Conservation (phyloP, 2,329 filamentous ascomycete species). For the Madurella fahalii region DNA sequence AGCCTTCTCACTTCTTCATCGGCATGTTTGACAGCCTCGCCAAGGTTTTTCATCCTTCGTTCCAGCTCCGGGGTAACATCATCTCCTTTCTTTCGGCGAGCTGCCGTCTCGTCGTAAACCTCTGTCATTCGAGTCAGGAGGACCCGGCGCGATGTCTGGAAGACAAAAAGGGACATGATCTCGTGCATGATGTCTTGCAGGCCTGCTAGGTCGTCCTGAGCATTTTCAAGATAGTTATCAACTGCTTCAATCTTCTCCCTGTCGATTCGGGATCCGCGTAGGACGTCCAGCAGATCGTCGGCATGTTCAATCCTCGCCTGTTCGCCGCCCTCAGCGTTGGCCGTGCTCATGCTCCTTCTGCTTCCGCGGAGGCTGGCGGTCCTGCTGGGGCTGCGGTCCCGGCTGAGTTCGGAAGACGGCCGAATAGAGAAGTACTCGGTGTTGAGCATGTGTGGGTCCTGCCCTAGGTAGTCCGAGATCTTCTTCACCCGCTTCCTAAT, state of each 20-base stretch:
- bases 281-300: constrained; percentile 61
- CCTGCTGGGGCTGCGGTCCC: constrained; percentile 38
- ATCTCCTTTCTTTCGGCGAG: constrained; percentile 45
- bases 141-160: constrained; percentile 78
- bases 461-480: constrained; percentile 37
- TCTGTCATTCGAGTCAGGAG: constrained; percentile 67
- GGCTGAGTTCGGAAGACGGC: constrained; percentile 41
- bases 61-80: constrained; percentile 42
- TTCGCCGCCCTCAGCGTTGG: constrained; percentile 44
- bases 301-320: constrained; percentile 59
- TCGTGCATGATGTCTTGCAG: constrained; percentile 74
- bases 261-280: constrained; percentile 72
- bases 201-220: constrained; percentile 69
- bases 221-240: constrained; percentile 75
- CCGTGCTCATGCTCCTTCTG: constrained; percentile 35
- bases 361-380: constrained; percentile 33
- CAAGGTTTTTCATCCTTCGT: constrained; percentile 61
- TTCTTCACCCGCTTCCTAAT: constrained; percentile 72
- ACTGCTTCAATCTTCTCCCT: constrained; percentile 86
- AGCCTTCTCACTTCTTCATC: constrained; percentile 75
- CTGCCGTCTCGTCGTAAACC: constrained; percentile 53
- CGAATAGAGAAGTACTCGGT: constrained; percentile 77
- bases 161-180: constrained; percentile 83
- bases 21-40: constrained; percentile 68
- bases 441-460: constrained; percentile 63